A percentile compares a stretch with the other conserved stretches of the same genome.
Conservation (phyloP, 2,329 filamentous ascomycete species). For the Magnaporthiopsis poae region DNA sequence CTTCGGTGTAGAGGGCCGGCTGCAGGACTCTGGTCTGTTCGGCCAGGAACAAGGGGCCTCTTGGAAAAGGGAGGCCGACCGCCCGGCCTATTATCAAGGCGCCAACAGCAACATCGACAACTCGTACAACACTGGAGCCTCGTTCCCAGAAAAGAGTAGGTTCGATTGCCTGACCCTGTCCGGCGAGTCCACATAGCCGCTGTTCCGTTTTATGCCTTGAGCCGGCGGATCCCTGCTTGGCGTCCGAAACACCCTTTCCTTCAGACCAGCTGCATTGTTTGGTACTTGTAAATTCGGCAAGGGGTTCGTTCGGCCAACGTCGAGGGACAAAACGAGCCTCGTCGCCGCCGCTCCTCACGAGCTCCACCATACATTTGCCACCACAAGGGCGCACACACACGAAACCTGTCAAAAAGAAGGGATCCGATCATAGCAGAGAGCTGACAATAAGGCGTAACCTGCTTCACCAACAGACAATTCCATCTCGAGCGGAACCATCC, state of each 20-base stretch:
- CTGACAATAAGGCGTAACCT: neutral
- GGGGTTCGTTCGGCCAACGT: neutral
- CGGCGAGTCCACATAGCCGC: neutral
- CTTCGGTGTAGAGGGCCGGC: constrained; percentile 28
- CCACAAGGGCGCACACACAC: too few species aligned
- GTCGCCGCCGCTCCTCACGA: neutral
- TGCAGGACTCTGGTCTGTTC: constrained; percentile 24
- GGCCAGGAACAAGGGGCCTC: constrained; percentile 17
- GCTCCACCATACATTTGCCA: too few species aligned
- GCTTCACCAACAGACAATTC: constrained; percentile 26
- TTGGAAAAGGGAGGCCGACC: constrained; percentile 11
- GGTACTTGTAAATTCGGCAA: neutral
- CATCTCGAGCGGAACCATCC: constrained; percentile 26
- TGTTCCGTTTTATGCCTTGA: neutral
- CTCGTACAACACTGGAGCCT: constrained; percentile 15
- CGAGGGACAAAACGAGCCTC: neutral
- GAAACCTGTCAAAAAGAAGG: neutral
- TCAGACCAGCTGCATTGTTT: neutral
- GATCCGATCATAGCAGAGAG: neutral
- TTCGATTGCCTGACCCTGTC: constrained; percentile 7
- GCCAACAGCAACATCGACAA: neutral
- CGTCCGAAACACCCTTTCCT: neutral
- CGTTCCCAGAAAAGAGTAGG: constrained; percentile 27
- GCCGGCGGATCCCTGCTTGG: neutral
- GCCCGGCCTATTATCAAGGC: neutral